Conservation (phyloP, 495 filamentous ascomycete species). For the Diplogelasinospora grovesii region DNA sequence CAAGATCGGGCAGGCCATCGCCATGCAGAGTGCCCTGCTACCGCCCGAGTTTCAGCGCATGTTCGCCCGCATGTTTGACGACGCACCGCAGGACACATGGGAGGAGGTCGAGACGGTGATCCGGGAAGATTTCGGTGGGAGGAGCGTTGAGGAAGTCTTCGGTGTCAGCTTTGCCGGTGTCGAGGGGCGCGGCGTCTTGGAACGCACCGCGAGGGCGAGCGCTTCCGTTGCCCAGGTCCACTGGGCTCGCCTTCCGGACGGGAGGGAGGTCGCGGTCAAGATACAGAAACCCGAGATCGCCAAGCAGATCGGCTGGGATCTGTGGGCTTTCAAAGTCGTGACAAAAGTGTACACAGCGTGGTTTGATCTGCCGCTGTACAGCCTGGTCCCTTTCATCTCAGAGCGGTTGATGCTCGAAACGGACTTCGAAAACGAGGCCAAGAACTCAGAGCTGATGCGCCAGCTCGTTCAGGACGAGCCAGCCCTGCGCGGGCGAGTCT, state of each 20-base stretch:
- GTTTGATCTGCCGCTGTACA: slow-evolving; percentile 87
- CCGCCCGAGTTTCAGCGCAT: slow-evolving; percentile 92
- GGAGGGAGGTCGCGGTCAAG: slow-evolving; percentile 87
- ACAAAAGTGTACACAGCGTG: slow-evolving; percentile 66
- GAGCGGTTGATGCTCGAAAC: slow-evolving; percentile 86
- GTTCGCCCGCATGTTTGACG: slow-evolving; percentile 95
- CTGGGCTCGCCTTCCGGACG: slow-evolving; percentile 79
- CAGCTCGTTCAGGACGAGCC: slow-evolving; percentile 69
- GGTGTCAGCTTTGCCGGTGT: slow-evolving; percentile 71
- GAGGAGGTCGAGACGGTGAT: slow-evolving; percentile 81
- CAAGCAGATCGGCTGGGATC: slow-evolving; percentile 82
- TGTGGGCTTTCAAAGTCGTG: slow-evolving; percentile 90
- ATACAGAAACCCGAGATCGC: slow-evolving; percentile 93
- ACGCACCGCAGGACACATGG: slow-evolving; percentile 94
- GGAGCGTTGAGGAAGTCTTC: slow-evolving; percentile 78
- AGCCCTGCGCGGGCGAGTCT: slow-evolving; percentile 68
- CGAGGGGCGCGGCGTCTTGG: slow-evolving; percentile 68
- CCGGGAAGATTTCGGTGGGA: slow-evolving; percentile 76
- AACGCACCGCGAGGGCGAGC: slow-evolving; percentile 75
- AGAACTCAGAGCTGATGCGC: slow-evolving; percentile 80
- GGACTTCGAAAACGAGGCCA: slow-evolving; percentile 86
- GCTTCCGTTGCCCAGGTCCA: slow-evolving; percentile 96
- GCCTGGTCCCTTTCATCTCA: slow-evolving; percentile 78
- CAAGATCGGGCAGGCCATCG: slow-evolving; percentile 97
- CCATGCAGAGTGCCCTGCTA: slow-evolving; percentile 92